Evolutionary conservation across 371 early-diverging fungal genomes (phyloP), one percentile per base, ranked within the genome.

Genomic region (Mortierella sp.): DNA sequence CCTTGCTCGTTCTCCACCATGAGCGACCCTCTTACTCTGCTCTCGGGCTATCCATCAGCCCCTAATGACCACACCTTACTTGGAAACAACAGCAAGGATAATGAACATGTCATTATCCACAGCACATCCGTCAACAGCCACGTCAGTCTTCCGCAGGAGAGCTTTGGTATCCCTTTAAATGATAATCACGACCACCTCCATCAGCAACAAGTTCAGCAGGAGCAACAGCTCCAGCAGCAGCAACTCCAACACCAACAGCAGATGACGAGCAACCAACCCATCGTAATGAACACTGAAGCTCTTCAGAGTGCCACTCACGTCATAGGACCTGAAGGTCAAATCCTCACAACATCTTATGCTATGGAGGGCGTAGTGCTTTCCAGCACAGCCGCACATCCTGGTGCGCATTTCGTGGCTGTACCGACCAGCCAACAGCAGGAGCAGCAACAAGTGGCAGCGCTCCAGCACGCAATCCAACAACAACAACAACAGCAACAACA

Each of bases 291-390:
- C 58, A 44, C 56, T 30, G 58, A 24, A 23, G 28, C 63, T 7
- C 70, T 54, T 43, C 72, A 62, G 37, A 71, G 51, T n/a, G 23
- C 68, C 53, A 47, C 44, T 34, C 69, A 69, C 52, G 60, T 62
- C 43, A 66, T 32, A 44, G 58, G 58, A 41, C 50, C 59, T 23
- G 67, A 72, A 42, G 59, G 54, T 4, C 61, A 60, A 27, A 65
- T 72, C 41, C 12, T 66, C 1, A 9, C 62, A 1, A 62, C 73
- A 15, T 72, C 73, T 5, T 72, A 43, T 39, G 62, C 61, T 19
- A 72, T 72, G 73, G 73, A 72, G 41, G 73, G 67, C 1, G 58
- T 72, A 2, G 67, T 72, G 5, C 67, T 54, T n/a, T 72, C 73
- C 21, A 72, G 67, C 49, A 66, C 73, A 11, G 73, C 67, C 15